Evolutionary conservation across 768 basidiomycete species (phyloP), one percentile per base, ranked within the genome.

Genomic region (Tylopilus subfusipes): DNA sequence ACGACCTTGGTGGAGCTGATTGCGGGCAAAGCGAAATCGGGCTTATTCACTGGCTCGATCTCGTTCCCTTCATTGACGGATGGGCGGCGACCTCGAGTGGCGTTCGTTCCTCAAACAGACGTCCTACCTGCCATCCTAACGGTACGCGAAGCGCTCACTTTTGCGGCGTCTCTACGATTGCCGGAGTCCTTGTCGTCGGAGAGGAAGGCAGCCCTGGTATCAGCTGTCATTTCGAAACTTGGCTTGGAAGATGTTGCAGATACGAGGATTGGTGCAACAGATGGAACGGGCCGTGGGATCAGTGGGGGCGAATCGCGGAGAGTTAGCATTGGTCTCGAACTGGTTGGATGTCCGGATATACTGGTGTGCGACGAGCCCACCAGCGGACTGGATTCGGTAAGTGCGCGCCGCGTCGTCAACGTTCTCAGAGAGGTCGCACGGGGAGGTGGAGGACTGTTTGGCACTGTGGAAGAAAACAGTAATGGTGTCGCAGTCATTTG

Each of bases 241-340:
- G 92, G 93, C 2, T 81, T 98, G 24, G 72, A 78, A 9, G 75
- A 79, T 36, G 75, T 96, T 14, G 83, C 82, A 16, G 73, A 96
- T 65, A 78, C 81, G 3, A 75, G 88, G 52, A 94, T 97, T 36
- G 83, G 71, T 4, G 69, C 82, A 16, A 78, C 80, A 5, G 84
- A 85, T 11, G 81, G 83, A 6, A 85, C 87, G 58, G 77, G 82
- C 19, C 77, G 93, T 44, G 94, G 92, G 0, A 93, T 97, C 48
- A 90, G 88, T 62, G 94, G 94, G 12, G 94, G 94, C 11, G 93
- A 97, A 70, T 90, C 90, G 78, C 80, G 94, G 43, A 76, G 94
- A 47, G 89, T 97, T 6, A 92, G 87, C 54, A 95, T 97, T 55
- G 94, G 93, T 6, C 72, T 94, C 34, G 94, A 96, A 72, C 78